Conservation (phyloP, 129 eudicot genomes). For the Centella asiatica region DNA sequence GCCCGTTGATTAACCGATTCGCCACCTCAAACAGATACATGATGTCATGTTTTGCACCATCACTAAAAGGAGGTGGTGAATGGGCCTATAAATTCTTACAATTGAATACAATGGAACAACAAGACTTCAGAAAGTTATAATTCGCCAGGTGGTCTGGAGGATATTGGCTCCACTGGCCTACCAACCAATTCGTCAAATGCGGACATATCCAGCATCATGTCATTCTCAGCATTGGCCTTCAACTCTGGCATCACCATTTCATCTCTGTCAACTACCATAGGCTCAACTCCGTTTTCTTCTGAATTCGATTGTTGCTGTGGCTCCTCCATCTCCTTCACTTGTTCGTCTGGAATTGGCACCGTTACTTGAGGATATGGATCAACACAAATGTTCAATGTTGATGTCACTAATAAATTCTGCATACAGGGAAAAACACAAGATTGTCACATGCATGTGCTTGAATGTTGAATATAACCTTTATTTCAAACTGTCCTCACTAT, state of each 20-base stretch:
- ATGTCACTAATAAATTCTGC: conserved; percentile 82
- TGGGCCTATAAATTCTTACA: neutral
- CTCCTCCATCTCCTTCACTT: conserved; percentile 22
- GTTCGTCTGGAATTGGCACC: conserved; percentile 32
- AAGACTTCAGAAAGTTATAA: conserved; percentile 8
- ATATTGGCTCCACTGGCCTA: conserved; percentile 48
- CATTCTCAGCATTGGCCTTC: conserved; percentile 37
- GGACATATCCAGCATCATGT: conserved; percentile 58
- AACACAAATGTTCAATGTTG: conserved; percentile 46
- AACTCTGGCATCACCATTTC: conserved; percentile 60
- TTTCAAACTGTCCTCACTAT: neutral
- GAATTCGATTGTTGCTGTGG: conserved; percentile 27
- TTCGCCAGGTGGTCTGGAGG: conserved; percentile 40
- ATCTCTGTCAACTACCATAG: conserved; percentile 38
- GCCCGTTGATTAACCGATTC: too few relatives aligned
- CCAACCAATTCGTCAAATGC: conserved; percentile 37
- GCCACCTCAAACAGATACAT: too few relatives aligned
- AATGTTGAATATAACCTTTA: neutral
- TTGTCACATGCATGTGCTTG: neutral
- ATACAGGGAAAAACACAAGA: conserved; percentile 4
- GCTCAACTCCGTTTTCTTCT: conserved; percentile 45
- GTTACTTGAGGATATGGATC: conserved; percentile 35
- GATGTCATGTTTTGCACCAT: neutral
- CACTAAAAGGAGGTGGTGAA: neutral
- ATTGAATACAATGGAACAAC: neutral